Conservation (phyloP, 495 filamentous ascomycete species). For the Lindgomyces ingoldianus region DNA sequence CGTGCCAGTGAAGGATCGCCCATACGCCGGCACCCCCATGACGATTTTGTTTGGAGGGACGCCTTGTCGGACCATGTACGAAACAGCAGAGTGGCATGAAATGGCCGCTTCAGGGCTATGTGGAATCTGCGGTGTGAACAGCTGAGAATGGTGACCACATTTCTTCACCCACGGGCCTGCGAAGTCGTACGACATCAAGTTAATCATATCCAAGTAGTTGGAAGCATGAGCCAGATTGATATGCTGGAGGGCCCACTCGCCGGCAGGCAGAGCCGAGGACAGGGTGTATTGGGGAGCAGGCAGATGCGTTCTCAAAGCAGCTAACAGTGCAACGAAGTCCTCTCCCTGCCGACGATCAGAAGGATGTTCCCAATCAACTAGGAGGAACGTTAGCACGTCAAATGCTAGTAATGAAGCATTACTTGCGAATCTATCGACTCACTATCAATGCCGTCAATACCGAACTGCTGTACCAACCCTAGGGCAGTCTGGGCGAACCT, state of each 20-base stretch:
- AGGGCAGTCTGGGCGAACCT: conserved; percentile 73
- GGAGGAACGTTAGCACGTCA: not conserved
- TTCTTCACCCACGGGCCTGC: conserved; percentile 71
- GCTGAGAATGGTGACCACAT: conserved; percentile 77
- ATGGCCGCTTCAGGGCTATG: conserved; percentile 52
- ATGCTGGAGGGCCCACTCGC: conserved; percentile 69
- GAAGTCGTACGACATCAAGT: conserved; percentile 87
- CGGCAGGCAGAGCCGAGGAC: conserved; percentile 80
- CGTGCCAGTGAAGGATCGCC: conserved; percentile 74
- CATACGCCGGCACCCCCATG: conserved; percentile 78
- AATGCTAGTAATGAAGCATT: not conserved
- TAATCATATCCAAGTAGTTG: conserved; percentile 73
- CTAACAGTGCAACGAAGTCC: conserved; percentile 72
- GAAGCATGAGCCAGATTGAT: conserved; percentile 70
- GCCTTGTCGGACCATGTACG: conserved; percentile 64
- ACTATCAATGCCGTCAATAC: conserved; percentile 88
- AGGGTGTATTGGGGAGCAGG: conserved; percentile 73
- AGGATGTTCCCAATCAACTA: conserved; percentile 93
- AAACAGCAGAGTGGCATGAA: conserved; percentile 67
- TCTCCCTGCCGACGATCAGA: conserved; percentile 65
- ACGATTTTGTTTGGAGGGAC: conserved; percentile 76
- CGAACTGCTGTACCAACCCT: conserved; percentile 70
- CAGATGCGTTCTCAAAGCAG: conserved; percentile 67
- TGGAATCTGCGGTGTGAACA: conserved; percentile 61
- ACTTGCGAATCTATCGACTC: conserved; percentile 34